Evolutionary conservation across 805 yeast genomes (phyloP).

Genomic region (Starmerella scarabaei): DNA sequence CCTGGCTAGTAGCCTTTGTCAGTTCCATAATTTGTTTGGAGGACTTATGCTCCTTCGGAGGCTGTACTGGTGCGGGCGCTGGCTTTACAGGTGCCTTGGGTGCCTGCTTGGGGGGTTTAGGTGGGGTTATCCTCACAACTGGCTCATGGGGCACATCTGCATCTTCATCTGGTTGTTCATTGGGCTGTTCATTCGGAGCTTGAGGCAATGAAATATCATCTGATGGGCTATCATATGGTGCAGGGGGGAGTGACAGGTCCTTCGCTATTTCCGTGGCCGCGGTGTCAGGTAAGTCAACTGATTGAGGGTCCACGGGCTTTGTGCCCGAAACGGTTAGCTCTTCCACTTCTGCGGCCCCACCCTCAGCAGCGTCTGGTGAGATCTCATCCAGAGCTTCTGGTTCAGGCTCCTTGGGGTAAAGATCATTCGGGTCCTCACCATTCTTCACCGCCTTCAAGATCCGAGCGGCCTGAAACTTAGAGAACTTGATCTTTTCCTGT

Average conservation of each 20-base stretch:
- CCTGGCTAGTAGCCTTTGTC: slow-evolving; percentile 29
- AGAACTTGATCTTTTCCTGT: slow-evolving; percentile 39
- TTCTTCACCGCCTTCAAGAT: slow-evolving; percentile 38
- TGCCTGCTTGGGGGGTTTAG: slow-evolving; percentile 1
- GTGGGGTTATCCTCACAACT: neutral
- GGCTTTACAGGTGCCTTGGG: slow-evolving; percentile 3
- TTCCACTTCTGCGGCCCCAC: neutral
- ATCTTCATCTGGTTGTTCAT: neutral
- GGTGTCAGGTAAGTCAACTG: slow-evolving; percentile 8
- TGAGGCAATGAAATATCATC: slow-evolving; percentile 5
- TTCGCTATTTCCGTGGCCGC: slow-evolving; percentile 3
- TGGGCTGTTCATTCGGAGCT: slow-evolving; percentile 7
- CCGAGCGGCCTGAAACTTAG: slow-evolving; percentile 50
- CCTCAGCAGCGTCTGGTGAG: neutral
- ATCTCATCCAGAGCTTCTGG: neutral
- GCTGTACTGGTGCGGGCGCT: slow-evolving; percentile 2
- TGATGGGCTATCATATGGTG: slow-evolving; percentile 13
- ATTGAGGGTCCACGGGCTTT: neutral
- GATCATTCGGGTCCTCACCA: slow-evolving; percentile 48
- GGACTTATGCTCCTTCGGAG: slow-evolving; percentile 13
- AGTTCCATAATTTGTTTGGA: slow-evolving; percentile 26
- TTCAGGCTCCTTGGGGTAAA: slow-evolving; percentile 23
- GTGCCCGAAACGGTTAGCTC: neutral
- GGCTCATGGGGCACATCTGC: neutral
- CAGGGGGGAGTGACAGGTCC: slow-evolving; percentile 15